Percentiles rank a stretch among this genome's conserved stretches.
Conservation (phyloP, 2,329 filamentous ascomycete species). For the Aspergillus calidoustus region DNA sequence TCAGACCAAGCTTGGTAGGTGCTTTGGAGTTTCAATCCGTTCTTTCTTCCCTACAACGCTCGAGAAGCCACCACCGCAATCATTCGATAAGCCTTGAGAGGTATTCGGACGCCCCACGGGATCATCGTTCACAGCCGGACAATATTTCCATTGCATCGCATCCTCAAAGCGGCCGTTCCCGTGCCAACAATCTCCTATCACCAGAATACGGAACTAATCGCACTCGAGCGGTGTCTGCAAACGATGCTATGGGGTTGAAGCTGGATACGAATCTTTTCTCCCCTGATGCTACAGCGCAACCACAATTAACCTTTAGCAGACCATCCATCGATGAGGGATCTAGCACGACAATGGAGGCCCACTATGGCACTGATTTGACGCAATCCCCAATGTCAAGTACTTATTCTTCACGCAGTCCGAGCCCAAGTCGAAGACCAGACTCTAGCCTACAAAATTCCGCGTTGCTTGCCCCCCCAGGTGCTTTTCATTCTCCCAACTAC, state of each 20-base stretch:
- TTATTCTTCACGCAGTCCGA: conserved; percentile 37
- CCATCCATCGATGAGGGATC: conserved; percentile 35
- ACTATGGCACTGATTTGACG: conserved; percentile 28
- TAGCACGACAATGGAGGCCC: conserved; percentile 23
- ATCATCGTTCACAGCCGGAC: conserved; percentile 51
- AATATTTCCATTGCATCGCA: conserved; percentile 54
- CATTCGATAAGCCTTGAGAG: conserved; percentile 70
- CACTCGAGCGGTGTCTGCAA: conserved; percentile 63
- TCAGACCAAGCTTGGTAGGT: conserved; percentile 89
- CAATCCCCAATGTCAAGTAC: conserved; percentile 41
- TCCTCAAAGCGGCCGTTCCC: conserved; percentile 38
- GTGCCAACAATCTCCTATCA: conserved; percentile 31
- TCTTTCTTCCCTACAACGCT: conserved; percentile 81
- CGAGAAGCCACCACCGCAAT: conserved; percentile 71
- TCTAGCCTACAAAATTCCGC: conserved; percentile 38
- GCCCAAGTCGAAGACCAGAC: conserved; percentile 22
- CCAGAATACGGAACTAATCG: conserved; percentile 34
- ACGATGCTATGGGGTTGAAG: conserved; percentile 56
- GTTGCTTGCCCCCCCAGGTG: conserved; percentile 49
- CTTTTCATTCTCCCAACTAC: conserved; percentile 45
- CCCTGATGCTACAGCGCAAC: conserved; percentile 23
- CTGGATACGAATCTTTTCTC: conserved; percentile 47
- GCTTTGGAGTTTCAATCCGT: conserved; percentile 93
- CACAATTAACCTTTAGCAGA: conserved; percentile 46
- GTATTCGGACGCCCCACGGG: conserved; percentile 66